Evolutionary conservation across 2,329 filamentous ascomycete species (phyloP).

Genomic region (Albifimbria verrucaria): DNA sequence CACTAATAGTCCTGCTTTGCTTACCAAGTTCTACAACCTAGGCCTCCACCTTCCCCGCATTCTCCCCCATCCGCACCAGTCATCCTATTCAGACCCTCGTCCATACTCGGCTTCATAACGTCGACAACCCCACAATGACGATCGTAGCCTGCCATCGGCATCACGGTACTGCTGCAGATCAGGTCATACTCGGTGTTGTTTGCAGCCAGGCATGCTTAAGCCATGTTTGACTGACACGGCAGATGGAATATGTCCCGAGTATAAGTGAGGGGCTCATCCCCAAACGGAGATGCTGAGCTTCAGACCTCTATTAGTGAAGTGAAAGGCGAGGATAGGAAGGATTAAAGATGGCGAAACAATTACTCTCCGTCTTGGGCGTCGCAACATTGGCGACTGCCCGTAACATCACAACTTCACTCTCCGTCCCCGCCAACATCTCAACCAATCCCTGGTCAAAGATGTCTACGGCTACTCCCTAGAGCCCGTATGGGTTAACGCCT

Average conservation of each 20-base stretch:
- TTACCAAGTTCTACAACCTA: too few species aligned
- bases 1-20: too few species aligned
- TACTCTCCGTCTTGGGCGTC: not conserved
- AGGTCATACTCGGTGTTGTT: too few species aligned
- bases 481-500: not conserved
- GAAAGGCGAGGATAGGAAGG: too few species aligned
- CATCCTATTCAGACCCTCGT: not conserved
- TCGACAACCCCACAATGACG: not conserved
- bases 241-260: too few species aligned
- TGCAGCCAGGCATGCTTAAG: too few species aligned
- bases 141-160: not conserved
- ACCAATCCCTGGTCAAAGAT: not conserved
- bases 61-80: not conserved
- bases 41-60: not conserved
- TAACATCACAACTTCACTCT: not conserved
- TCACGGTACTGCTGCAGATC: not conserved
- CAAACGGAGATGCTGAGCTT: too few species aligned
- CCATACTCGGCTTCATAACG: too few species aligned
- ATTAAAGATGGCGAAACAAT: not conserved
- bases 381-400: not conserved
- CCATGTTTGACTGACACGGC: too few species aligned
- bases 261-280: too few species aligned
- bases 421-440: not conserved
- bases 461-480: conserved; percentile 1
- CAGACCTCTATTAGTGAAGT: too few species aligned